Evolutionary conservation across 306 rosid species (phyloP).

Genomic region (Acacia crassicarpa): DNA sequence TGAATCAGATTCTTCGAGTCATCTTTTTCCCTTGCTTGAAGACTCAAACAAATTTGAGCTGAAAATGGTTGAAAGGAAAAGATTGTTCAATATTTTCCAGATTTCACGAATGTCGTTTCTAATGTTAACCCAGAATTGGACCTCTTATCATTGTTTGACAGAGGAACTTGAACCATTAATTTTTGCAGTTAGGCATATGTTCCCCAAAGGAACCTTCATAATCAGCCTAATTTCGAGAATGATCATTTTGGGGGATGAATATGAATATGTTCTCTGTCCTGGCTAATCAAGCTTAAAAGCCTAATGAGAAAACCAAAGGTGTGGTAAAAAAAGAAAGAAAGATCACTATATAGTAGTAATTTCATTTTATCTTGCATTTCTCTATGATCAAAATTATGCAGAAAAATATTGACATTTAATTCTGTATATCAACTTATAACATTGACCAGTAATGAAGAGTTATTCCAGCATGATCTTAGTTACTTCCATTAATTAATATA

Average conservation of each 20-base stretch:
- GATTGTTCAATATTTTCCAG: not conserved
- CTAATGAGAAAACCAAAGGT: not conserved
- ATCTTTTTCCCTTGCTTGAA: not conserved
- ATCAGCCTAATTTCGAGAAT: not conserved
- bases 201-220: not conserved
- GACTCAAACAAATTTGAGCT: not conserved
- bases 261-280: not conserved
- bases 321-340: not conserved
- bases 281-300: not conserved
- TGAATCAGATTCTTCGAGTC: not conserved
- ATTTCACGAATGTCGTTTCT: not conserved
- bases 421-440: not conserved
- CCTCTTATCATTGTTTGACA: not conserved
- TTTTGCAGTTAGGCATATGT: not conserved
- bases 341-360: too few relatives aligned
- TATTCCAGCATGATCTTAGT: not conserved
- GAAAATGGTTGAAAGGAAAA: not conserved
- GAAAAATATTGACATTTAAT: too few relatives aligned
- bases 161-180: not conserved
- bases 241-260: not conserved
- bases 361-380: not conserved
- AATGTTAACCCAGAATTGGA: not conserved
- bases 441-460: not conserved
- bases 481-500: not conserved
- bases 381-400: not conserved